Evolutionary conservation across 1,139 yeast genomes (phyloP).

Genomic region (Chernovozyma aurita): DNA sequence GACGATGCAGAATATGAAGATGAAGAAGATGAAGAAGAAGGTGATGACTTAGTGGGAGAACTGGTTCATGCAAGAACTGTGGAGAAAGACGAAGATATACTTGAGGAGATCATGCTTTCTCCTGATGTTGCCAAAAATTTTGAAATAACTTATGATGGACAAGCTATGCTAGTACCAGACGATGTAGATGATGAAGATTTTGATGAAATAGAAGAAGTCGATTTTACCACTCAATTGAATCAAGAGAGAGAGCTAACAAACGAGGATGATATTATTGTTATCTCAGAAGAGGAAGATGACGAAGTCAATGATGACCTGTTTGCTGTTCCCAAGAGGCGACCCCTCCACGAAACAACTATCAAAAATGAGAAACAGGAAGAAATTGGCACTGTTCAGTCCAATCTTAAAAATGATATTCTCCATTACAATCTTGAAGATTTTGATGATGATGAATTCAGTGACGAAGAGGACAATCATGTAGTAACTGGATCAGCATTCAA

Average conservation of each 20-base stretch:
- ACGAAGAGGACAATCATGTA: conserved; percentile 11
- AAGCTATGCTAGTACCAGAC: conserved; percentile 1
- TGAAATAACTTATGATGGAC: conserved; percentile 21
- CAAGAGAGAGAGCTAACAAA: conserved; percentile 37
- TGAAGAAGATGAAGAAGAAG: conserved; percentile 13
- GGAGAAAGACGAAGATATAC: conserved; percentile 11
- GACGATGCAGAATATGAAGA: conserved; percentile 14
- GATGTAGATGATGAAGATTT: conserved; percentile 8
- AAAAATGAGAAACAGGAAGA: conserved; percentile 2
- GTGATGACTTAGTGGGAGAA: conserved; percentile 1
- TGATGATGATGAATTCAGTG: conserved; percentile 32
- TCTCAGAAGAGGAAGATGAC: conserved; percentile 28
- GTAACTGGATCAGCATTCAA: neutral
- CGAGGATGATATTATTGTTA: conserved; percentile 25
- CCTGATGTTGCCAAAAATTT: conserved; percentile 28
- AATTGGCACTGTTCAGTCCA: neutral
- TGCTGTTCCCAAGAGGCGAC: conserved; percentile 5
- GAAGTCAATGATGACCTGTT: conserved; percentile 2
- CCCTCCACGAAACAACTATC: conserved; percentile 6
- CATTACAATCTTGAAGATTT: conserved; percentile 28
- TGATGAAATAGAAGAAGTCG: conserved; percentile 24
- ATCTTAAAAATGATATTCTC: conserved; percentile 7
- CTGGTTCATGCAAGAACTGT: neutral
- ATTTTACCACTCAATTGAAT: conserved; percentile 38
- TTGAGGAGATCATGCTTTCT: conserved; percentile 24